Evolutionary conservation across 2,329 filamentous ascomycete genomes (phyloP).

Genomic region (Chaetomiaceae sp.): DNA sequence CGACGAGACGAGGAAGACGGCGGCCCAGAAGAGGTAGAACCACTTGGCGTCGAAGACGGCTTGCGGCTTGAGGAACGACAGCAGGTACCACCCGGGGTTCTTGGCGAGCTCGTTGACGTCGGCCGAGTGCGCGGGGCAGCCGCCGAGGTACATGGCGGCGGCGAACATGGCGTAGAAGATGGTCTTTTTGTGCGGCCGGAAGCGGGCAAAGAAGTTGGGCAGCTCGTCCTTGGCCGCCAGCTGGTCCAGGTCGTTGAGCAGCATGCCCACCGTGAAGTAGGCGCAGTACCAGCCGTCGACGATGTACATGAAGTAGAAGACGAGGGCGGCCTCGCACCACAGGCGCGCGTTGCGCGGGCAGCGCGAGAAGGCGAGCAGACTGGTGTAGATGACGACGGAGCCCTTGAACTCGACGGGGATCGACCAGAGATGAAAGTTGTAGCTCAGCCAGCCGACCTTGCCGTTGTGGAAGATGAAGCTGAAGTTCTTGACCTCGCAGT

Average conservation of each 20-base stretch:
- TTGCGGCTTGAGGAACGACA: conserved; percentile 58
- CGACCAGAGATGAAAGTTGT: conserved; percentile 57
- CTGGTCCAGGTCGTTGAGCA: conserved; percentile 56
- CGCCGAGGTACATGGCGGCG: conserved; percentile 52
- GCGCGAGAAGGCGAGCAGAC: conserved; percentile 52
- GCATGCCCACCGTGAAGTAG: conserved; percentile 55
- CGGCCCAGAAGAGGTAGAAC: conserved; percentile 62
- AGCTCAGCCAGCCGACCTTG: conserved; percentile 51
- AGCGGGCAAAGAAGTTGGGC: conserved; percentile 41
- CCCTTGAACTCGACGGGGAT: conserved; percentile 60
- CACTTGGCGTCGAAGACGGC: conserved; percentile 60
- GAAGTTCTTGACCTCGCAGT: conserved; percentile 59
- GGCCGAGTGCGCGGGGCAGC: conserved; percentile 49
- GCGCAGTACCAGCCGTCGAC: conserved; percentile 58
- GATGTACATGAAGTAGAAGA: conserved; percentile 63
- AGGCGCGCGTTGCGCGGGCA: conserved; percentile 51
- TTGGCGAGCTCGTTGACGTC: conserved; percentile 44
- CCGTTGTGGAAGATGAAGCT: conserved; percentile 56
- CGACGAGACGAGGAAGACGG: conserved; percentile 50
- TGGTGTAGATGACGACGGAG: conserved; percentile 59
- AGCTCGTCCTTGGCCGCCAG: conserved; percentile 45
- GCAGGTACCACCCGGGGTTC: conserved; percentile 55
- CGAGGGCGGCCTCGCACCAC: conserved; percentile 47
- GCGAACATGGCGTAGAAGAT: conserved; percentile 51
- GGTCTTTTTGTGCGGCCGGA: conserved; percentile 44